Conservation (phyloP, 805 yeast species). For the Candida nemodendra region DNA sequence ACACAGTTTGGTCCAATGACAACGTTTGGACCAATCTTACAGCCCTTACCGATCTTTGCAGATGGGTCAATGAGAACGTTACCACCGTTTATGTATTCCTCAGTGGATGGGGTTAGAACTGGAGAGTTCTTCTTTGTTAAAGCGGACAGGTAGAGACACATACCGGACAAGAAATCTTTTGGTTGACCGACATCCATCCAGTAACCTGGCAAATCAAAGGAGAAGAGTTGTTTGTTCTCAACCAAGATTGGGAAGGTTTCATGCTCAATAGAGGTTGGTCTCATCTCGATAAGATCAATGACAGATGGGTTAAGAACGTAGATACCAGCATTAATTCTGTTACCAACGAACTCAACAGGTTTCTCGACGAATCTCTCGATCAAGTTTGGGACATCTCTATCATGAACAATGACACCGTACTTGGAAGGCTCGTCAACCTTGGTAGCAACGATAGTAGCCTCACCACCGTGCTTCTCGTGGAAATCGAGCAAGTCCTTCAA, state of each 20-base stretch:
- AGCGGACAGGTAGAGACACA: constrained; percentile 86
- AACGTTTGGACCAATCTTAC: constrained; percentile 98
- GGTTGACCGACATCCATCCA: constrained; percentile 99
- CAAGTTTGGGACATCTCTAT: constrained; percentile 90
- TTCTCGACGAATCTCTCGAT: constrained; percentile 99
- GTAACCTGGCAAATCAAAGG: constrained; percentile 97
- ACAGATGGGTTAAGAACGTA: constrained; percentile 97
- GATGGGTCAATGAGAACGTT: constrained; percentile 93
- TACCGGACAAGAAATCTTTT: constrained; percentile 97
- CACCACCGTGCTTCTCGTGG: constrained; percentile 96
- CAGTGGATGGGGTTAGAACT: constrained; percentile 57
- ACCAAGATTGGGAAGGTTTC: constrained; percentile 98
- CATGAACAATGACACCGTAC: constrained; percentile 99
- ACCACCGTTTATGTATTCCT: constrained; percentile 79
- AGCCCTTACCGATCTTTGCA: constrained; percentile 87
- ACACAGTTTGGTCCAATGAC: constrained; percentile 95
- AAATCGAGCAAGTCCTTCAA: constrained; percentile 86
- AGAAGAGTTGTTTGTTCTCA: constrained; percentile 82
- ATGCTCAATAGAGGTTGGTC: constrained; percentile 99
- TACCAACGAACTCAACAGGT: constrained; percentile 99
- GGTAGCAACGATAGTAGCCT: constrained; percentile 98
- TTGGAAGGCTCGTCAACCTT: constrained; percentile 99
- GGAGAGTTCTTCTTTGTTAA: constrained; percentile 77
- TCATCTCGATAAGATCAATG: constrained; percentile 92
- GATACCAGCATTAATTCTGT: constrained; percentile 99